phyloP scores from a whole-genome alignment of 345 rosid genomes.

The Citrus unshiu region DNA sequence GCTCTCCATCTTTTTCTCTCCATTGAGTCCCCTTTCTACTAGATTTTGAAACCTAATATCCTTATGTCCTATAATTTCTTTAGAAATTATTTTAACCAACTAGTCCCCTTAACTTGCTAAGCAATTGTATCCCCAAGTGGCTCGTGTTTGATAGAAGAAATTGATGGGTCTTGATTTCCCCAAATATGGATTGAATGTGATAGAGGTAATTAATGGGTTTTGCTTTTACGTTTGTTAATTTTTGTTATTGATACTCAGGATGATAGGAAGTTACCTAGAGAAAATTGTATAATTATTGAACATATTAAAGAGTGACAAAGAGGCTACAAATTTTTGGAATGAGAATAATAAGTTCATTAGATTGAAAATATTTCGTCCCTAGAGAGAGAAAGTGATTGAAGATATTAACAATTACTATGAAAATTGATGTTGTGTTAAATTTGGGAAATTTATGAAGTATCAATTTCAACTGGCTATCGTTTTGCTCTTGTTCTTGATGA shows the following conservation, averaged over 20 bases:
- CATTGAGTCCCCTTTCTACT: too few relatives aligned
- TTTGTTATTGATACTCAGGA: conserved; percentile 46
- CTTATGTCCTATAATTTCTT: too few relatives aligned
- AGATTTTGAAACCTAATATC: too few relatives aligned
- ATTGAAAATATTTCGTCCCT: conserved; percentile 50
- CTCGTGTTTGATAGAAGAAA: too few relatives aligned
- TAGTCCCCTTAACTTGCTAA: too few relatives aligned
- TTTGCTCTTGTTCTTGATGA: conserved; percentile 21
- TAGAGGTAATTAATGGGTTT: too few relatives aligned
- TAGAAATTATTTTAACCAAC: too few relatives aligned
- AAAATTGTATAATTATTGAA: conserved; percentile 48
- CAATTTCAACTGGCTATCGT: conserved; percentile 25
- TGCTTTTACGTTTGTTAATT: too few relatives aligned
- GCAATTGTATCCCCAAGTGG: too few relatives aligned
- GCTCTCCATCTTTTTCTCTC: too few relatives aligned
- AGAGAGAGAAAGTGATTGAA: conserved; percentile 54
- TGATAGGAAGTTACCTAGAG: conserved; percentile 64
- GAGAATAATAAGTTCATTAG: conserved; percentile 31
- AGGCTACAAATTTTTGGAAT: conserved; percentile 68
- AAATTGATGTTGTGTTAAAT: conserved; percentile 49
- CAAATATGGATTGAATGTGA: too few relatives aligned
- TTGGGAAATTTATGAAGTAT: conserved; percentile 33
- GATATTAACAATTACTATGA: conserved; percentile 63
- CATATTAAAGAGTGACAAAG: conserved; percentile 48
- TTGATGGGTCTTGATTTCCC: too few relatives aligned